Base-by-base conservation (phyloP, 371 early-diverging fungal species). In the Lichtheimia corymbifera region DNA sequence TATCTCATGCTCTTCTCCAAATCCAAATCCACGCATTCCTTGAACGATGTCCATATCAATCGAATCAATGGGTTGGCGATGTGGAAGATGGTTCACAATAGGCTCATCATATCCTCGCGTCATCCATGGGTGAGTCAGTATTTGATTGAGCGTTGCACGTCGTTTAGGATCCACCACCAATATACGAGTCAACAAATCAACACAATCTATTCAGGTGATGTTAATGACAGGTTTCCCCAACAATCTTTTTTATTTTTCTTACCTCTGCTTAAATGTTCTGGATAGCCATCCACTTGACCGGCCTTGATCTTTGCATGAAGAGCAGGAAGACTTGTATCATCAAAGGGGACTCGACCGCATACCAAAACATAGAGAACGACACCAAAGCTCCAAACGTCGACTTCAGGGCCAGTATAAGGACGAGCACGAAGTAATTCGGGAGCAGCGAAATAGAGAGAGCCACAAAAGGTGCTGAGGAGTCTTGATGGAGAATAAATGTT, bases 371-470 rank as follows among this genome's bases (percentile, higher is more conserved):
- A 96, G 5, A 96, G 76, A 15, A 96, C 82, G 1, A 97, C 92
- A 12, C 97, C 96, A 53, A 95, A 74, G 28, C 91, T 89, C 96
- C 96, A 97, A 12, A 93, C 83, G 65, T 97, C 96, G 17, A 93
- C 88, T 61, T 92, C 95, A 20, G 93, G 91, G 1, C 96, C 96
- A 28, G 77, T 75, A 71, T 97, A 97, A 28, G 81, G 75, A 40
- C 87, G 79, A 11, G 92, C 89, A 14, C 83, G 78, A 45, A 97
- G 74, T 58, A 97, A 79, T 74, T 97, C 97, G 5, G 94, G 97
- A 25, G 95, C 93, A 18, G 91, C 80, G 65, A 79, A 92, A 35
- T 94, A 91, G 12, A 91, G 77, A 27, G 90, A 87, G 24, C 96
- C 94, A 69, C 92, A 93, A 65, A 92, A 93, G 2, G 93, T 94